Percentiles rank a stretch among this genome's conserved stretches.
Evolutionary conservation across 352 stramenopile species (phyloP).

Genomic region (Globisporangium camurandrum): DNA sequence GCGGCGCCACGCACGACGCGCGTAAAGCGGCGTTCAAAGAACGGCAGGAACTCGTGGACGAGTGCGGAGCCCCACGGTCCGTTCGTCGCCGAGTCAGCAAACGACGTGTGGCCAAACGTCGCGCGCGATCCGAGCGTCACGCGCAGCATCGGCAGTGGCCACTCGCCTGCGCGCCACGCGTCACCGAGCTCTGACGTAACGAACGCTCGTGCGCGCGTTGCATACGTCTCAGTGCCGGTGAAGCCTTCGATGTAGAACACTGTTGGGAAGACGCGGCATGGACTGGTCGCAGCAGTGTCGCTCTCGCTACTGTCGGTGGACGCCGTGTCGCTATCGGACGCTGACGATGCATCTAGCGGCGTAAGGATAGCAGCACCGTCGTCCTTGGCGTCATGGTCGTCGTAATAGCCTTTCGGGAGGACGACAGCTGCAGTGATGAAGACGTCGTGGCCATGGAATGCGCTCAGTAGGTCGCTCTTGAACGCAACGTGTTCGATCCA

Average conservation of each 20-base stretch:
- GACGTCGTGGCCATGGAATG: constrained; percentile 59
- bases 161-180: constrained; percentile 45
- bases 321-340: too few relatives aligned
- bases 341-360: too few relatives aligned
- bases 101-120: constrained; percentile 74
- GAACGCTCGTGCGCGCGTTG: constrained; percentile 49
- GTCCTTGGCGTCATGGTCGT: constrained; percentile 1
- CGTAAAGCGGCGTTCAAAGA: constrained; percentile 43
- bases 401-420: constrained; percentile 50
- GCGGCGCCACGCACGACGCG: constrained; percentile 16
- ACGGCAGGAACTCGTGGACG: constrained; percentile 64
- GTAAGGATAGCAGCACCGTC: too few relatives aligned
- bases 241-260: constrained; percentile 81
- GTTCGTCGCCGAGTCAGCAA: constrained; percentile 53
- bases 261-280: constrained; percentile 42
- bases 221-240: constrained; percentile 56
- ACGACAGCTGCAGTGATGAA: constrained; percentile 62
- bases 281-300: too few relatives aligned
- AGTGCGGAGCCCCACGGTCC: constrained; percentile 63
- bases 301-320: too few relatives aligned
- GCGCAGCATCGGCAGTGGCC: constrained; percentile 53
- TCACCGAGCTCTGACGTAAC: constrained; percentile 55
- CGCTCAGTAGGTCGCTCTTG: constrained; percentile 60
- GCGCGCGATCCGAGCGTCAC: constrained; percentile 70
- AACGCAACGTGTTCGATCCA: constrained; percentile 61